Evolutionary conservation across 768 basidiomycete genomes (phyloP).

Genomic region (Boletus tylopilopsis): DNA sequence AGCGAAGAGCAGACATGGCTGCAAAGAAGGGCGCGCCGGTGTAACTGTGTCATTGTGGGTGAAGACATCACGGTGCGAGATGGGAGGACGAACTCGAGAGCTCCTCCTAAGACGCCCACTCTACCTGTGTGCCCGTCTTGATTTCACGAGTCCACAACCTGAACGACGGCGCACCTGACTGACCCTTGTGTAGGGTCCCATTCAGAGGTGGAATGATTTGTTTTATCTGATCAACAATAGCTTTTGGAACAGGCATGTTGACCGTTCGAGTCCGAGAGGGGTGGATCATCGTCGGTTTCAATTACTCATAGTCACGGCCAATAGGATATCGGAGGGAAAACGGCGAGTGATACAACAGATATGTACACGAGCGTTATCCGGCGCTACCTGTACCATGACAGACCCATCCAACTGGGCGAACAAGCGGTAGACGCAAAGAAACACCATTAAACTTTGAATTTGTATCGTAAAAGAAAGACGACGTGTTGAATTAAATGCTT

Average conservation of each 20-base stretch:
- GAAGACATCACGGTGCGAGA: background rate
- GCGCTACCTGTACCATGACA: conserved; percentile 8
- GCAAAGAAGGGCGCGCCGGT: conserved; percentile 97
- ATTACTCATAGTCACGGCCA: conserved; percentile 2
- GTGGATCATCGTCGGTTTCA: background rate
- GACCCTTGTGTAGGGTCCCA: conserved; percentile 88
- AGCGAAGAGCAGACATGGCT: conserved; percentile 82
- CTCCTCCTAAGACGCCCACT: conserved; percentile 92
- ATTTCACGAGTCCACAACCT: background rate
- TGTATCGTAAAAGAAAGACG: conserved; percentile 21
- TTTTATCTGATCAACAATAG: conserved; percentile 67
- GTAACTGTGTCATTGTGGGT: conserved; percentile 53
- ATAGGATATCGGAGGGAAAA: conserved; percentile 18
- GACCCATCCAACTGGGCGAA: conserved; percentile 2
- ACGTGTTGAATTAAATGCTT: conserved; percentile 1
- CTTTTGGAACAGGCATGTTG: conserved; percentile 58
- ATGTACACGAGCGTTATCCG: conserved; percentile 19
- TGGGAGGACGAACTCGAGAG: conserved; percentile 80
- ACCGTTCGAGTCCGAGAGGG: background rate
- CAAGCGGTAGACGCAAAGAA: conserved; percentile 10
- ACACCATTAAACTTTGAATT: conserved; percentile 24
- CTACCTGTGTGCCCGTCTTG: conserved; percentile 48
- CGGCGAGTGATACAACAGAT: conserved; percentile 25
- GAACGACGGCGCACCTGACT: conserved; percentile 59
- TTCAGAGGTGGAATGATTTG: conserved; percentile 88